A percentile compares a stretch with the other conserved stretches of the same genome.
Conservation (phyloP, 176 grass and related monocot species). For the Phragmites australis region DNA sequence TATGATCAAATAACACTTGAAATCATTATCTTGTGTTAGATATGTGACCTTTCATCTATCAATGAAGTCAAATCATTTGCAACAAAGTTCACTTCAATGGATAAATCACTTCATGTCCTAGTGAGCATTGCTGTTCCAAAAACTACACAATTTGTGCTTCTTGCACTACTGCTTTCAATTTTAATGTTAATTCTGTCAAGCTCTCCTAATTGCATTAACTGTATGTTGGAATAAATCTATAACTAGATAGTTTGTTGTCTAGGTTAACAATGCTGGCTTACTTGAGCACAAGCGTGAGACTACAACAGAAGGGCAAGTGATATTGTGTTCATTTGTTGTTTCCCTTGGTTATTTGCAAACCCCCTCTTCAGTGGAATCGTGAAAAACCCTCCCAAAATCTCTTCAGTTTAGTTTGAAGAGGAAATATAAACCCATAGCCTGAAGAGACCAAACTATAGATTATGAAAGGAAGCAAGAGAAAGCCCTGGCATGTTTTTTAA, state of each 20-base stretch:
- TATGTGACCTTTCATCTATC: slow-evolving; percentile 91
- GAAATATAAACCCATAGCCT: not conserved
- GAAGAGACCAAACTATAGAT: not conserved
- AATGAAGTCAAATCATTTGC: slow-evolving; percentile 75
- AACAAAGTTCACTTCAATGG: slow-evolving; percentile 65
- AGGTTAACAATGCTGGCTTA: slow-evolving; percentile 96
- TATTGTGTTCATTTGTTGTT: not conserved
- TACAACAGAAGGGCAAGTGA: slow-evolving; percentile 69
- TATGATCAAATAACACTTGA: not conserved
- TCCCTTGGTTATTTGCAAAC: not conserved
- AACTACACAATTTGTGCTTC: not conserved
- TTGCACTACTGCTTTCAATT: not conserved
- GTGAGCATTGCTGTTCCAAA: slow-evolving; percentile 46
- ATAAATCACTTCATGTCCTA: slow-evolving; percentile 77
- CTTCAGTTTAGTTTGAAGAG: too few species aligned
- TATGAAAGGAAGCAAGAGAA: not conserved
- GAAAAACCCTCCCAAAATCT: too few species aligned
- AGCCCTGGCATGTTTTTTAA: not conserved
- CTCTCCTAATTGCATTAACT: slow-evolving; percentile 9
- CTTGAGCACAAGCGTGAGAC: slow-evolving; percentile 65
- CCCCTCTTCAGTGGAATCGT: too few species aligned
- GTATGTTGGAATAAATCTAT: not conserved
- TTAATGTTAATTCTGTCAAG: not conserved
- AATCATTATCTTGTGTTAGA: slow-evolving; percentile 33
- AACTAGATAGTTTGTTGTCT: slow-evolving; percentile 33